Evolutionary conservation across 768 basidiomycete species (phyloP), one percentile per base, ranked within the genome.

Genomic region (Leucocoprinus sp.): DNA sequence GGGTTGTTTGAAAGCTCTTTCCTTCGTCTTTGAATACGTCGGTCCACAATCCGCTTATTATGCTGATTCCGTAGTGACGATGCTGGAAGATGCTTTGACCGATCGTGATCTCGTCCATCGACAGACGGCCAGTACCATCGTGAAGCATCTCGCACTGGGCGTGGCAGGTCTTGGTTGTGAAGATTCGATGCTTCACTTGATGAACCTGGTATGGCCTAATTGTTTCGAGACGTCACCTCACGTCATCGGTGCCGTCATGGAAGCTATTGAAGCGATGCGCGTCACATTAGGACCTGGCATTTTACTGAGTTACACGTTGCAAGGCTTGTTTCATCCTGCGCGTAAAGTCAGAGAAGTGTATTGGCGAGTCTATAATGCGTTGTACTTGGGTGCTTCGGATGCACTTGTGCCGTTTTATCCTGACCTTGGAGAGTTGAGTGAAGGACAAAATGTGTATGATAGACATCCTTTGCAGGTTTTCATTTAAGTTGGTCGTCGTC

Each of bases 151-250:
- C 36, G 92, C 96, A 3, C 77, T 99, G 23, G 96, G 96, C 34
- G 93, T 96, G 5, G 93, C 96, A 1, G 96, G 96, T 37, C 76
- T 98, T 21, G 95, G 96, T 1, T 93, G 92, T 56, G 96, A 99
- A 66, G 96, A 99, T 64, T 95, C 95, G 9, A 89, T 98, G 80
- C 75, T 92, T 42, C 96, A 99, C 59, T 66, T 98, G 39, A 90
- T 98, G 84, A 99, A 99, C 61, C 78, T 99, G 21, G 88, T 98
- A 11, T 98, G 93, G 93, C 96, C 96, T 1, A 98, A 98, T 60
- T 93, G 93, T 64, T 98, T 97, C 63, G 95, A 97, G 69, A 95
- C 93, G 1, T 91, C 86, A 11, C 96, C 96, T 4, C 96, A 99
- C 66, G 93, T 99, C 50, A 97, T 98, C 51, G 92, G 91, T 24